Base-by-base conservation (phyloP, 805 yeast species). In the Barnettozyma pratensis region DNA sequence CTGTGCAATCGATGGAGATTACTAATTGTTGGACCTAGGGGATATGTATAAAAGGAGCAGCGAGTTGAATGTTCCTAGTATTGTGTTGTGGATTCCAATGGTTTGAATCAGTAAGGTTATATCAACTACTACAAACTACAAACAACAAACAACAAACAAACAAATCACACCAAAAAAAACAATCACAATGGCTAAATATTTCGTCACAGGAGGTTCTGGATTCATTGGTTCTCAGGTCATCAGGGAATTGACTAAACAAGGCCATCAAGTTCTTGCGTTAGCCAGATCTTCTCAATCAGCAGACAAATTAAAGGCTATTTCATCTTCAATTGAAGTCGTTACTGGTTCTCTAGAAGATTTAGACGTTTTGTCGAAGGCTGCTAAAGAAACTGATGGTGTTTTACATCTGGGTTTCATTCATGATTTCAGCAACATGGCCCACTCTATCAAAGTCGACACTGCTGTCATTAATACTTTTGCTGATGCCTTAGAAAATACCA, bases 171-270 rank as follows among this genome's bases (percentile, higher is more conserved):
- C 14, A 36, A 7, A 36, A 7, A 12, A 7, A 36, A 12, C 19
- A 10, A 36, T 14, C 25, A 7, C 38, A 43, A 56, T 52, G 47
- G 59, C 60, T 61, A 66, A 60, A 46, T 57, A 59, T 14, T 67
- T 68, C 53, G 59, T 69, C 35, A 67, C 73, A 19, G 72, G 73
- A 34, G 72, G 59, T 26, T 52, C 69, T 5, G 72, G 73, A 0
- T 67, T 59, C 46, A 53, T 68, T 38, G 74, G 73, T 1, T 35
- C 58, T 0, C 46, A 47, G 2, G 56, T 63, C 14, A 49, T 59
- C 27, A 41, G 57, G 27, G 59, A 54, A 26, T 48, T 68, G 9
- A 32, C 60, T 10, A 39, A 47, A 3, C 39, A 51, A 5, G 69
- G 67, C 4, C 63, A 67, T 42, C 40, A 51, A 12, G 65, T 70